Conservation (phyloP, 495 filamentous ascomycete genomes). For the Neurospora sp. region DNA sequence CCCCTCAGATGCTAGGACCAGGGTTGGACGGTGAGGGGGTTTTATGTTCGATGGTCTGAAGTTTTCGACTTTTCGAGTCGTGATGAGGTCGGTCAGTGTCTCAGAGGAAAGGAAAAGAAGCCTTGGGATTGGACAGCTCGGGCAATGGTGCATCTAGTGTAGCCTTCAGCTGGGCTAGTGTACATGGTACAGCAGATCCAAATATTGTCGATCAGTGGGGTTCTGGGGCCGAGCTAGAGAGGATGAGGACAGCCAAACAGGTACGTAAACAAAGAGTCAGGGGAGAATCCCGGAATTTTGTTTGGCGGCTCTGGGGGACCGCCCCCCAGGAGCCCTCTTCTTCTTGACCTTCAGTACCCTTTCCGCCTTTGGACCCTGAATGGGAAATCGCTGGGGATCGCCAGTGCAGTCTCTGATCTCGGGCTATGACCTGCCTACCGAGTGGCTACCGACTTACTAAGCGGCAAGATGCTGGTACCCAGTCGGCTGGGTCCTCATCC, state of each 20-base stretch:
- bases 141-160: not conserved
- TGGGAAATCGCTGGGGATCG: not conserved
- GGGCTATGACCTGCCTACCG: not conserved
- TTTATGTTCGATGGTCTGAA: not conserved
- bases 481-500: not conserved
- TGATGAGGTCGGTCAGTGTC: not conserved
- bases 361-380: not conserved
- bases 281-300: not conserved
- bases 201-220: not conserved
- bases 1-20: not conserved
- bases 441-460: not conserved
- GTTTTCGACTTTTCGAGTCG: not conserved
- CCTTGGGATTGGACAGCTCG: not conserved
- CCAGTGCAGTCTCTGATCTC: not conserved
- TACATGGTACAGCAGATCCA: not conserved
- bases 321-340: not conserved
- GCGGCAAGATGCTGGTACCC: not conserved
- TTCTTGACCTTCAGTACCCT: not conserved
- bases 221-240: not conserved
- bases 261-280: not conserved
- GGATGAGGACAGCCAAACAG: not conserved
- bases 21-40: not conserved
- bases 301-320: not conserved
- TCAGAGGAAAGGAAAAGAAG: not conserved
- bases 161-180: not conserved